These are phyloP conservation scores for Fusarium nematophilum DNA, from an alignment of 2,329 filamentous ascomycete species.

Conservation along the genomic window DNA sequence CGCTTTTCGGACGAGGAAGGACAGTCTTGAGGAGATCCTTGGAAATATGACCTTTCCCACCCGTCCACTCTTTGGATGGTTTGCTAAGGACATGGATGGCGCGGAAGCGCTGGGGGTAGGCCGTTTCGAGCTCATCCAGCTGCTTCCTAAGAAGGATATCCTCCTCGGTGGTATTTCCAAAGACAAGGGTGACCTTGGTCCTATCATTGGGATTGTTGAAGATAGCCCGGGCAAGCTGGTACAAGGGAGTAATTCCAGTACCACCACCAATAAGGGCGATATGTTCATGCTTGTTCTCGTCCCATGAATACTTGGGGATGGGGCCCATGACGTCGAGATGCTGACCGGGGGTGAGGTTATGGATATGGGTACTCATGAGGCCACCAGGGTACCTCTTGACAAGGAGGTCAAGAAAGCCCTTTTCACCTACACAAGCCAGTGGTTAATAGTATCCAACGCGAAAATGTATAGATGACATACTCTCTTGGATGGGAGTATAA, in stretches of 20 bases:
- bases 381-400: conserved; percentile 93
- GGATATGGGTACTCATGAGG: conserved; percentile 90
- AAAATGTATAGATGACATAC: too few species aligned
- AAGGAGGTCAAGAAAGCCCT: conserved; percentile 87
- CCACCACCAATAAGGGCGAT: conserved; percentile 90
- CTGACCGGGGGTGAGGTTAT: conserved; percentile 84
- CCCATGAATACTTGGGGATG: conserved; percentile 92
- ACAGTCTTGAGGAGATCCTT: conserved; percentile 97
- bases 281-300: conserved; percentile 92
- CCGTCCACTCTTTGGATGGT: conserved; percentile 80
- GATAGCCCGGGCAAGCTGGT: conserved; percentile 89
- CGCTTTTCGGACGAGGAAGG: conserved; percentile 88
- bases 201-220: conserved; percentile 97
- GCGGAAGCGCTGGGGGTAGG: conserved; percentile 92
- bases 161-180: conserved; percentile 88
- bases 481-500: conserved; percentile 92
- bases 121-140: conserved; percentile 89
- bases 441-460: too few species aligned
- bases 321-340: conserved; percentile 93
- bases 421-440: conserved; percentile 66
- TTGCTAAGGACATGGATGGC: conserved; percentile 95
- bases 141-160: conserved; percentile 93
- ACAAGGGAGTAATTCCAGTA: conserved; percentile 98
- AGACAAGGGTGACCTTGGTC: conserved; percentile 96
- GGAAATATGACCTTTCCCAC: conserved; percentile 82